Conservation (phyloP, 1,139 yeast species). For the Geotrichum candidum region DNA sequence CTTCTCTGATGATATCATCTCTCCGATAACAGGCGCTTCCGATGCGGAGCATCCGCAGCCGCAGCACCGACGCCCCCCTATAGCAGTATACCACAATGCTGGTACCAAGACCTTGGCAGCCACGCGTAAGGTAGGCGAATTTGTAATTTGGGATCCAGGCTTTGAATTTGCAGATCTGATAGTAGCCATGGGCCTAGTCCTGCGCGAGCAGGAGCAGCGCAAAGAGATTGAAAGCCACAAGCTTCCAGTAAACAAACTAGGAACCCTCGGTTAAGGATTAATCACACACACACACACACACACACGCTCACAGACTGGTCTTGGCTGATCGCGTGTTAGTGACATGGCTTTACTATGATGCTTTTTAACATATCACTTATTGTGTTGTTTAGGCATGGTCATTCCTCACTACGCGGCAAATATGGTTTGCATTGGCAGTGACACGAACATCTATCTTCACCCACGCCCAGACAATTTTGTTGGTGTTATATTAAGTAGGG, state of each 20-base stretch:
- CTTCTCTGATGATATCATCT: conserved; percentile 12
- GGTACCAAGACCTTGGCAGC: conserved; percentile 13
- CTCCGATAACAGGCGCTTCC: neutral
- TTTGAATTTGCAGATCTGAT: conserved; percentile 16
- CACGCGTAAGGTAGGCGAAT: conserved; percentile 19
- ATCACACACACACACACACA: too few species aligned
- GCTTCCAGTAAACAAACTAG: conserved; percentile 1
- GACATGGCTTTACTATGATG: too few species aligned
- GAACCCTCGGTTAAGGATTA: neutral
- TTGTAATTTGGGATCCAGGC: conserved; percentile 20
- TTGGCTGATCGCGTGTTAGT: too few species aligned
- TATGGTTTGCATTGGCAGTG: too few species aligned
- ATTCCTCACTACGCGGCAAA: too few species aligned
- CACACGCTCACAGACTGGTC: too few species aligned
- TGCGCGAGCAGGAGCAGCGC: conserved; percentile 19
- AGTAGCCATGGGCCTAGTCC: conserved; percentile 19
- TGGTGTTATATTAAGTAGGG: too few species aligned
- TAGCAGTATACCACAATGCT: conserved; percentile 17
- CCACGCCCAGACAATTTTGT: too few species aligned
- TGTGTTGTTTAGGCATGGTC: too few species aligned
- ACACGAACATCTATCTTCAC: too few species aligned
- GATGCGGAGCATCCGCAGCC: neutral
- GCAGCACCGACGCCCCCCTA: conserved; percentile 14
- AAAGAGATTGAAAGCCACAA: conserved; percentile 17
- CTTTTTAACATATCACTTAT: too few species aligned